These are phyloP conservation scores for Boletus subcaerulescens DNA, from an alignment of 768 basidiomycete species.

Conservation along the genomic window DNA sequence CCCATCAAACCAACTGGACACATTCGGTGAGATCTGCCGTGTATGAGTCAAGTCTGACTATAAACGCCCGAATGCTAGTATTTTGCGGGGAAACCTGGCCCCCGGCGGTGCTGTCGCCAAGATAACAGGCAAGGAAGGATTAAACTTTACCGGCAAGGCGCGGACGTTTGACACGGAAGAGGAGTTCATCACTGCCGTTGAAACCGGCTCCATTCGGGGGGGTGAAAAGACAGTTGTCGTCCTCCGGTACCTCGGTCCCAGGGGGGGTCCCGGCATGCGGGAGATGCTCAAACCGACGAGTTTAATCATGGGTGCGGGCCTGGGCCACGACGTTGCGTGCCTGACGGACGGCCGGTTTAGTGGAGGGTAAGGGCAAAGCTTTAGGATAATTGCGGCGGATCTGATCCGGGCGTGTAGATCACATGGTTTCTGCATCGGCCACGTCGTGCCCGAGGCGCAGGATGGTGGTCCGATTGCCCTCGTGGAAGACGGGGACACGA, in stretches of 20 bases:
- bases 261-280: conserved; percentile 98
- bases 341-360: conserved; percentile 97
- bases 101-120: conserved; percentile 96
- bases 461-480: conserved; percentile 92
- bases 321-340: conserved; percentile 94
- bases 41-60: conserved; percentile 1
- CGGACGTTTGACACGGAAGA: conserved; percentile 91
- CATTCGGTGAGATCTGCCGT: conserved; percentile 56
- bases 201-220: conserved; percentile 82
- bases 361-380: conserved; percentile 90
- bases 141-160: conserved; percentile 87
- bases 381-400: conserved; percentile 10
- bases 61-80: conserved; percentile 43
- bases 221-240: conserved; percentile 97
- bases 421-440: conserved; percentile 95
- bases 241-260: conserved; percentile 92
- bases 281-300: conserved; percentile 99
- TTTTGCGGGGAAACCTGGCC: conserved; percentile 88
- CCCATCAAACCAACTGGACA: conserved; percentile 91
- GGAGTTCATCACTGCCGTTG: conserved; percentile 84
- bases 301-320: conserved; percentile 97
- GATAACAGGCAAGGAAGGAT: conserved; percentile 94
- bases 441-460: conserved; percentile 95
- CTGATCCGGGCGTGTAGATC: conserved; percentile 51
- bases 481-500: conserved; percentile 82